Conservation (phyloP, 495 filamentous ascomycete species). For the Pyrenopolyporus hunteri region DNA sequence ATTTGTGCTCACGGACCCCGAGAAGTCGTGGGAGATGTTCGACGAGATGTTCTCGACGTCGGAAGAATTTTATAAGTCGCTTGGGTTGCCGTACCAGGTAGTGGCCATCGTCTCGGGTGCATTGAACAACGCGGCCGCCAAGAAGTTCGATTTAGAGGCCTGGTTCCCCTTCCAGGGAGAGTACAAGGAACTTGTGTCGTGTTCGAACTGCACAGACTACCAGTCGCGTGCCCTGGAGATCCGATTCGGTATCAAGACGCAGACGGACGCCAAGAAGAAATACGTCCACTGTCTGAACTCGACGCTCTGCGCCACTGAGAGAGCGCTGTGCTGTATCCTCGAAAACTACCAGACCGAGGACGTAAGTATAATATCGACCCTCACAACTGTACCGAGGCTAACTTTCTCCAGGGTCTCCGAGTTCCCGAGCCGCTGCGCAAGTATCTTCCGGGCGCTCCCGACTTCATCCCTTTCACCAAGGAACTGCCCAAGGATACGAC, state of each 20-base stretch:
- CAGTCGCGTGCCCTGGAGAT: slow-evolving; percentile 89
- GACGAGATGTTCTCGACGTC: slow-evolving; percentile 88
- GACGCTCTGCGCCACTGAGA: slow-evolving; percentile 90
- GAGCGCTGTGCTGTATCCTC: slow-evolving; percentile 90
- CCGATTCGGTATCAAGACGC: slow-evolving; percentile 77
- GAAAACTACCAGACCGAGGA: slow-evolving; percentile 96
- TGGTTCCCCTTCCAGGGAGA: slow-evolving; percentile 97
- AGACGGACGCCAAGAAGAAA: slow-evolving; percentile 81
- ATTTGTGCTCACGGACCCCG: slow-evolving; percentile 91
- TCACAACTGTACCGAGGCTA: slow-evolving; percentile 5
- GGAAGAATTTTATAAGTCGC: slow-evolving; percentile 92
- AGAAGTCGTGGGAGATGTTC: slow-evolving; percentile 92
- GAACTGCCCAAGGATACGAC: slow-evolving; percentile 70
- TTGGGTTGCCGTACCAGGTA: slow-evolving; percentile 86
- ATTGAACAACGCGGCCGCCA: slow-evolving; percentile 89
- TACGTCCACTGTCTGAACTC: slow-evolving; percentile 95
- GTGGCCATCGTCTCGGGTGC: slow-evolving; percentile 94
- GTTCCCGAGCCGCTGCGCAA: slow-evolving; percentile 88
- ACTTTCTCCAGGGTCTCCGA: slow-evolving; percentile 67
- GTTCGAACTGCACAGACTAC: slow-evolving; percentile 96
- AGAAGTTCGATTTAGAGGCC: slow-evolving; percentile 96
- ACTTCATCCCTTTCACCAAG: slow-evolving; percentile 86
- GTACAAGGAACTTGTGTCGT: slow-evolving; percentile 96
- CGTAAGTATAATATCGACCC: slow-evolving; percentile 51
- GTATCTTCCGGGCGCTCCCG: slow-evolving; percentile 87